Base-by-base conservation (phyloP, 2,329 filamentous ascomycete genomes). In the Pseudodiploospora longispora region DNA sequence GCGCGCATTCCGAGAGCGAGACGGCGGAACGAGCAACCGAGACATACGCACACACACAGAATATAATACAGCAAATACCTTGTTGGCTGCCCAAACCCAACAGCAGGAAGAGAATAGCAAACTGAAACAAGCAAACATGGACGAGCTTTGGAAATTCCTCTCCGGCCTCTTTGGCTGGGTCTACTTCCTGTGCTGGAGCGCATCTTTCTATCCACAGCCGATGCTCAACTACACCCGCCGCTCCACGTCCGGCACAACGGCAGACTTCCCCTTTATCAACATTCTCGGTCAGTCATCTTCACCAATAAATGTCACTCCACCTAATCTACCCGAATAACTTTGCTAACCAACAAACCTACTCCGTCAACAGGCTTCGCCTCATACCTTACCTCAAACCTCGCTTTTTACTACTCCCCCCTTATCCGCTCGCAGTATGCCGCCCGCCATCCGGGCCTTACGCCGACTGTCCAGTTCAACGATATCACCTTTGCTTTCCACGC, bases 181-280 rank as follows among this genome's bases (percentile, higher is more conserved):
- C 58, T 90, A 90, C 65, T 83, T 79, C 51, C 51, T 82, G 40
- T 80, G 77, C 64, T 93, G 91, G 91, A 91, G 86, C 9, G 68
- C 83, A 10, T 95, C 88, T 10, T 97, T 96, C 69, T 97, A 97
- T 63, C 90, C 91, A 2, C 93, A 97, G 61, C 80, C 85, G 6
- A 67, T 94, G 48, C 76, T 88, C 50, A 97, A 96, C 72, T 83
- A 75, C 62, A 72, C 71, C 30, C 83, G 88, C 43, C 78, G 79
- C 46, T 85, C 87, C 6, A 96, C 90, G 4, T 75, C 79, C 19
- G 93, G 93, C 35, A 82, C 91, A 4, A 87, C 88, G 1, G 83
- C 95, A 52, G 90, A 96, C 63, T 96, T 94, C 58, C 88, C 88
- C 12, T 74, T 85, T 12, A 72, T 88, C 55, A 93, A 93, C 64